Percentiles rank a stretch among this genome's conserved stretches.
phyloP scores from a whole-genome alignment of 2,329 filamentous ascomycete genomes.

The Colletotrichum sp. region DNA sequence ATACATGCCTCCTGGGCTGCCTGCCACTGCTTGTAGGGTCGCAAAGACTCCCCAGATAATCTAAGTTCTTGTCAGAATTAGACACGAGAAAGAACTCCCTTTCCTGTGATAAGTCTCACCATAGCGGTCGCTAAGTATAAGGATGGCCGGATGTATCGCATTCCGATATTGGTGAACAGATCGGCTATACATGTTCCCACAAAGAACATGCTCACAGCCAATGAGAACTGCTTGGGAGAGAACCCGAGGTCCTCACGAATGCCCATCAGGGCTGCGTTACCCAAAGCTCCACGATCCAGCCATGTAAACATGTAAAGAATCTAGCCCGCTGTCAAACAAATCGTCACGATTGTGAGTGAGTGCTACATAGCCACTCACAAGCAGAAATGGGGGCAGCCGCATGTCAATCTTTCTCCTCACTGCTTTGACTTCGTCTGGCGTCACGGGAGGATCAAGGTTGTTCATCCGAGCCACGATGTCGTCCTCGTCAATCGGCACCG shows the following conservation, averaged over 20 bases:
- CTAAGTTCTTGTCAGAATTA: background rate
- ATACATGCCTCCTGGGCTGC: slow-evolving; percentile 1
- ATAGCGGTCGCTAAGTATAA: slow-evolving; percentile 11
- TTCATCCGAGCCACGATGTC: slow-evolving; percentile 17
- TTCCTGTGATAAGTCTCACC: background rate
- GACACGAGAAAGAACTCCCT: too few species aligned
- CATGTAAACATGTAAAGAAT: slow-evolving; percentile 18
- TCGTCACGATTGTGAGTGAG: background rate
- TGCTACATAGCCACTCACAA: background rate
- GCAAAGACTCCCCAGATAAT: slow-evolving; percentile 14
- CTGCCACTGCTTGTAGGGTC: slow-evolving; percentile 1
- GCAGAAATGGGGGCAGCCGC: slow-evolving; percentile 13
- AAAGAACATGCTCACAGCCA: slow-evolving; percentile 28
- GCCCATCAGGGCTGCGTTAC: slow-evolving; percentile 26
- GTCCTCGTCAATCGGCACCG: background rate
- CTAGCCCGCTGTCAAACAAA: background rate
- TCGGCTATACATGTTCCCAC: slow-evolving; percentile 9
- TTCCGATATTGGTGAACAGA: slow-evolving; percentile 7
- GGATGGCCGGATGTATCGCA: slow-evolving; percentile 8
- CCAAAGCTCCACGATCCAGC: slow-evolving; percentile 16
- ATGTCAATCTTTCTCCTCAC: slow-evolving; percentile 25
- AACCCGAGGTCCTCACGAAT: slow-evolving; percentile 24
- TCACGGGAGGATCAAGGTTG: slow-evolving; percentile 20
- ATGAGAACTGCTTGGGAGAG: slow-evolving; percentile 22
- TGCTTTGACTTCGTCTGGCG: slow-evolving; percentile 9